A percentile compares a stretch with the other conserved stretches of the same genome.
phyloP scores from a whole-genome alignment of 2,329 filamentous ascomycete genomes.

The Fonsecaea multimorphosa region DNA sequence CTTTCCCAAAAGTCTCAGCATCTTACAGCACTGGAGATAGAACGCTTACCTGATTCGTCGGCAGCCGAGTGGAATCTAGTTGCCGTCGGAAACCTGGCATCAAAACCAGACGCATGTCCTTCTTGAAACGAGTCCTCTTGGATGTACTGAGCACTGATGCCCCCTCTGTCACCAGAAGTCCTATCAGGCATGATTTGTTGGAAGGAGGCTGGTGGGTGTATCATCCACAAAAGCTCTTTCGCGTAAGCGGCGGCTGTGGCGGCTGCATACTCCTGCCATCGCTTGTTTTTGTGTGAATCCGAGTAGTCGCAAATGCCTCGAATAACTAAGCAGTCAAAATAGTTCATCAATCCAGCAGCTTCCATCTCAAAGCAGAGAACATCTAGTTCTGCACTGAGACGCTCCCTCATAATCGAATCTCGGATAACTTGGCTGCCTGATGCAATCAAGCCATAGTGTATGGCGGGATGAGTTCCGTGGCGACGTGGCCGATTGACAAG shows the following conservation, averaged over 20 bases:
- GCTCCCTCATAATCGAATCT: slow-evolving; percentile 28
- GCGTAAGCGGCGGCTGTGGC: slow-evolving; percentile 43
- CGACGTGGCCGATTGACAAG: slow-evolving; percentile 22
- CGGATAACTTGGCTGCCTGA: slow-evolving; percentile 36
- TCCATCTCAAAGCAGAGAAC: slow-evolving; percentile 45
- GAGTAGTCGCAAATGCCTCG: slow-evolving; percentile 53
- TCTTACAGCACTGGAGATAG: not conserved
- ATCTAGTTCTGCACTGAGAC: slow-evolving; percentile 20
- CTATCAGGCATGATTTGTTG: not conserved
- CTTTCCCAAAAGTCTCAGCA: not conserved
- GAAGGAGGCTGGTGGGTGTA: not conserved
- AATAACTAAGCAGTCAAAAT: slow-evolving; percentile 48
- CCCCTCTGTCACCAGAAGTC: not conserved
- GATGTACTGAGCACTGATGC: not conserved
- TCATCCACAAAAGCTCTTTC: slow-evolving; percentile 34
- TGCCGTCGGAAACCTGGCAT: not conserved
- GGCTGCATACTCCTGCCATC: slow-evolving; percentile 48
- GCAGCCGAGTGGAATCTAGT: not conserved
- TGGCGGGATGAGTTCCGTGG: slow-evolving; percentile 7
- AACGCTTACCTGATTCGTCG: not conserved
- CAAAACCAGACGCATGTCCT: not conserved
- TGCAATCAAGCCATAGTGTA: slow-evolving; percentile 40
- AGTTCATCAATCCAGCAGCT: slow-evolving; percentile 40
- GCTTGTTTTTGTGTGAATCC: slow-evolving; percentile 49
- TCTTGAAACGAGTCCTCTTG: not conserved